A percentile compares a stretch with the other conserved stretches of the same genome.
These are phyloP conservation scores for Colletotrichum costaricense DNA, from an alignment of 2,329 filamentous ascomycete genomes.

Conservation along the genomic window DNA sequence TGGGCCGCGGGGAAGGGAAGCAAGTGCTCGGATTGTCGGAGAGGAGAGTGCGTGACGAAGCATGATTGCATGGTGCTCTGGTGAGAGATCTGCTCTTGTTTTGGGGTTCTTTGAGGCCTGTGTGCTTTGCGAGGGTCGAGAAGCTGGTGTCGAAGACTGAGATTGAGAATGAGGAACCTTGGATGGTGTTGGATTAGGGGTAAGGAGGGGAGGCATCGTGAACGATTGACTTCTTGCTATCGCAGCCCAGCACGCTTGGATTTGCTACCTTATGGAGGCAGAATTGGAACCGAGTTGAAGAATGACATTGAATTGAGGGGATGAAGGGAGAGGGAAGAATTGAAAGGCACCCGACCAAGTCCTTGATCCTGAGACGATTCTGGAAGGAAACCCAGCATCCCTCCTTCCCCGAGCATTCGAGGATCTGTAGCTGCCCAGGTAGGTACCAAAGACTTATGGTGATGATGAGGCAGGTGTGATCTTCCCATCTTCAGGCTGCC, in stretches of 20 bases:
- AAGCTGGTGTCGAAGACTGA: background rate
- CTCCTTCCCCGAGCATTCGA: background rate
- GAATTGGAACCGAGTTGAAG: background rate
- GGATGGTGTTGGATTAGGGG: background rate
- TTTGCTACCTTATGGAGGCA: background rate
- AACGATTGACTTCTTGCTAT: background rate
- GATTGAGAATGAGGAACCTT: background rate
- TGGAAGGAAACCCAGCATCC: background rate
- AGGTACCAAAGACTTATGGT: background rate
- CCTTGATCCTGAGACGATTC: background rate
- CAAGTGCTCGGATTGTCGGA: conserved; percentile 29
- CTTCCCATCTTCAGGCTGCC: background rate
- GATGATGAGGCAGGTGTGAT: background rate
- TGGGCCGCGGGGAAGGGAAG: conserved; percentile 27
- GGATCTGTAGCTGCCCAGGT: background rate
- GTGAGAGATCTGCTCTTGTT: background rate
- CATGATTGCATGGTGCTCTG: conserved; percentile 31
- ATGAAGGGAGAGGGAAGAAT: background rate
- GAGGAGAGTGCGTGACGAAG: conserved; percentile 31
- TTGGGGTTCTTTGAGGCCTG: background rate
- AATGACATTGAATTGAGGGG: background rate
- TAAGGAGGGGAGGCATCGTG: conserved; percentile 2
- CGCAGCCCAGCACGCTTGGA: background rate
- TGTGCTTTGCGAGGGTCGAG: background rate
- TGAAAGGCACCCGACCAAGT: background rate